These are phyloP conservation scores for Apiospora pterosperma DNA, from an alignment of 2,329 filamentous ascomycete species.

Conservation along the genomic window DNA sequence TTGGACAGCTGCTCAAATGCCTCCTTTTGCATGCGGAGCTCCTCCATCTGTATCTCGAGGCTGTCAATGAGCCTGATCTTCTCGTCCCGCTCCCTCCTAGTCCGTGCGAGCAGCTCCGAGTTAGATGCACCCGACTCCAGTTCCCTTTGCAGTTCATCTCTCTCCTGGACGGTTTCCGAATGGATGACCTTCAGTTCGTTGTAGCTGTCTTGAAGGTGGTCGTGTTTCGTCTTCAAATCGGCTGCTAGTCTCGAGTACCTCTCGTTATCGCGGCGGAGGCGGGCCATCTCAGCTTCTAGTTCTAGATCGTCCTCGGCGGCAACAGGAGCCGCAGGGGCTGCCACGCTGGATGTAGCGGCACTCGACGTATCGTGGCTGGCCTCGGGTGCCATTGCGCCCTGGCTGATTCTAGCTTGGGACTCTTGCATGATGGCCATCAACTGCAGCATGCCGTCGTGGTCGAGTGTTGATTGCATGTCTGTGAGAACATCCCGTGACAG, in stretches of 20 bases:
- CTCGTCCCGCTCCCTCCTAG: constrained; percentile 47
- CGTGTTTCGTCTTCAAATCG: constrained; percentile 56
- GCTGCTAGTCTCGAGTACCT: constrained; percentile 54
- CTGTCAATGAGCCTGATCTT: constrained; percentile 69
- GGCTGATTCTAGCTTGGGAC: constrained; percentile 21
- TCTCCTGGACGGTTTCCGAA: constrained; percentile 57
- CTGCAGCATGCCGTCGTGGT: constrained; percentile 27
- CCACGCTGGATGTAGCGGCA: constrained; percentile 30
- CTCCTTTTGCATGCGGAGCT: constrained; percentile 42
- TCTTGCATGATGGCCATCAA: constrained; percentile 20
- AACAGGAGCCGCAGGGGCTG: constrained; percentile 26
- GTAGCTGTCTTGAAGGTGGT: constrained; percentile 58
- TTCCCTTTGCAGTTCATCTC: constrained; percentile 52
- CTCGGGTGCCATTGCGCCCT: constrained; percentile 32
- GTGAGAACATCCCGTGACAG: constrained; percentile 47
- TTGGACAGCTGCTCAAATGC: constrained; percentile 28
- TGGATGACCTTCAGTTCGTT: constrained; percentile 55
- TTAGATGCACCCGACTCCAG: constrained; percentile 50
- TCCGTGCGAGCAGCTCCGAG: constrained; percentile 25
- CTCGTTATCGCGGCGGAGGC: constrained; percentile 48
- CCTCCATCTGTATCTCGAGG: constrained; percentile 64
- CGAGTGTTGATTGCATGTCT: constrained; percentile 37
- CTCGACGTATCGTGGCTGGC: constrained; percentile 9
- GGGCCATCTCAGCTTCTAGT: constrained; percentile 52
- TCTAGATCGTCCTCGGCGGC: constrained; percentile 48